These are phyloP conservation scores for Talaromyces sp. DNA, from an alignment of 2,329 filamentous ascomycete genomes.

Conservation along the genomic window DNA sequence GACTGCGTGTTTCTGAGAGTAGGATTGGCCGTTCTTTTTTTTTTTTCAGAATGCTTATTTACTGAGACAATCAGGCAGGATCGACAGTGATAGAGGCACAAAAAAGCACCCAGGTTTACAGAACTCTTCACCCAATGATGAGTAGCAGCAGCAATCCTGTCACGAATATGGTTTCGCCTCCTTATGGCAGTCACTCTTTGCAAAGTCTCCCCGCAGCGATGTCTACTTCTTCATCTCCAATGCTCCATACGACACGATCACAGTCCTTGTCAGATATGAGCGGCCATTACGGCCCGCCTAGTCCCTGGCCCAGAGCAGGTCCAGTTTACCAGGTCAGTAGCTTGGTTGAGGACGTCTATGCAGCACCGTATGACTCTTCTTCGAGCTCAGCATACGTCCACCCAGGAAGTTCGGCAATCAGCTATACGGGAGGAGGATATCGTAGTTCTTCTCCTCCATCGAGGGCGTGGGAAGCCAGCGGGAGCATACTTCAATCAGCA, in stretches of 20 bases:
- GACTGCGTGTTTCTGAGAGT: slow-evolving; percentile 15
- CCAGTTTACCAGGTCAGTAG: slow-evolving; percentile 18
- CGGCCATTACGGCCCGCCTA: slow-evolving; percentile 15
- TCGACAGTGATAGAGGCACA: background rate
- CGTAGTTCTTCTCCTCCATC: slow-evolving; percentile 21
- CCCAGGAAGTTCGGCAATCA: slow-evolving; percentile 27
- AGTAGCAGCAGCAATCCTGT: background rate
- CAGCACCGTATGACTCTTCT: slow-evolving; percentile 23
- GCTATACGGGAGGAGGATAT: slow-evolving; percentile 26
- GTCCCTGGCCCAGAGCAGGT: slow-evolving; percentile 19
- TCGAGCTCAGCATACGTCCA: slow-evolving; percentile 31
- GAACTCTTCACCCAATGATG: slow-evolving; percentile 1
- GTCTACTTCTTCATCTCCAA: slow-evolving; percentile 12
- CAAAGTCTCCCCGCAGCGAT: background rate
- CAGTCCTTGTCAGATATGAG: slow-evolving; percentile 24
- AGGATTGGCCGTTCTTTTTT: background rate
- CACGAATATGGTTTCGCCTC: background rate
- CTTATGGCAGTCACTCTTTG: background rate
- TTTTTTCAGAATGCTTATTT: background rate
- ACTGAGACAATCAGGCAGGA: slow-evolving; percentile 1
- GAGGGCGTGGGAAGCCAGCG: slow-evolving; percentile 24
- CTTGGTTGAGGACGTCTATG: slow-evolving; percentile 32
- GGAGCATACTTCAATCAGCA: slow-evolving; percentile 13
- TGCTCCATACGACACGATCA: slow-evolving; percentile 12
- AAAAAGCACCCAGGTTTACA: background rate